Conservation (phyloP, 441 rosid genomes). For the Dalechampia spathulata region DNA sequence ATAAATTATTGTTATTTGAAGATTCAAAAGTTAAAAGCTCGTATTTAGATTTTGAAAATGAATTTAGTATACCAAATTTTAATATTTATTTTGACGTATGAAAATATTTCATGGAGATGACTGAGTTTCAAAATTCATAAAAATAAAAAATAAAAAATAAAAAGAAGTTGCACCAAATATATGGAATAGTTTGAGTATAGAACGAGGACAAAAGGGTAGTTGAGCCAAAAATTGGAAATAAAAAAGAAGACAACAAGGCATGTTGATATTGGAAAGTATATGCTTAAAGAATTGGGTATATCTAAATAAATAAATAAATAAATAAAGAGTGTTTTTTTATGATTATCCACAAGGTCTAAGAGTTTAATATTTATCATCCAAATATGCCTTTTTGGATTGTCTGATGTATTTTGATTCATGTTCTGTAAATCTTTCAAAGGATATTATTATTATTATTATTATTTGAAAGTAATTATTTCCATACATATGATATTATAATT, state of each 20-base stretch:
- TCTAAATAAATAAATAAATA: slow-evolving; percentile 9
- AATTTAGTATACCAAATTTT: too few relatives aligned
- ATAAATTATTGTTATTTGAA: too few relatives aligned
- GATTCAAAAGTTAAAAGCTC: too few relatives aligned
- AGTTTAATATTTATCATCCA: slow-evolving; percentile 26
- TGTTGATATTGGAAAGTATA: slow-evolving; percentile 22
- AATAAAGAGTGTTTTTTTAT: slow-evolving; percentile 22
- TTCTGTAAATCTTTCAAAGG: slow-evolving; percentile 32
- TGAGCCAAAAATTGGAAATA: slow-evolving; percentile 15
- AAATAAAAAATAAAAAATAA: slow-evolving; percentile 1
- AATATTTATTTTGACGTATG: too few relatives aligned
- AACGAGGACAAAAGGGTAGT: slow-evolving; percentile 16
- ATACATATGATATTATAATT: too few relatives aligned
- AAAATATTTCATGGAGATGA: too few relatives aligned
- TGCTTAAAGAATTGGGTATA: slow-evolving; percentile 22
- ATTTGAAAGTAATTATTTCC: too few relatives aligned
- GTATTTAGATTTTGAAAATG: too few relatives aligned
- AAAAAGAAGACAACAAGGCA: slow-evolving; percentile 12
- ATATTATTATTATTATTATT: slow-evolving; percentile 20
- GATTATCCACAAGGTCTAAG: slow-evolving; percentile 41
- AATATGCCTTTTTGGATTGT: slow-evolving; percentile 42
- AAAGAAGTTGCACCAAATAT: slow-evolving; percentile 1
- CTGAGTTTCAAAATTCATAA: background rate
- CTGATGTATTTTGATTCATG: slow-evolving; percentile 27
- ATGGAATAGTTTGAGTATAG: slow-evolving; percentile 9